Percentiles rank a stretch among this genome's conserved stretches.
Evolutionary conservation across 768 basidiomycete species (phyloP).

Genomic region (Boletus pseudopeckii): DNA sequence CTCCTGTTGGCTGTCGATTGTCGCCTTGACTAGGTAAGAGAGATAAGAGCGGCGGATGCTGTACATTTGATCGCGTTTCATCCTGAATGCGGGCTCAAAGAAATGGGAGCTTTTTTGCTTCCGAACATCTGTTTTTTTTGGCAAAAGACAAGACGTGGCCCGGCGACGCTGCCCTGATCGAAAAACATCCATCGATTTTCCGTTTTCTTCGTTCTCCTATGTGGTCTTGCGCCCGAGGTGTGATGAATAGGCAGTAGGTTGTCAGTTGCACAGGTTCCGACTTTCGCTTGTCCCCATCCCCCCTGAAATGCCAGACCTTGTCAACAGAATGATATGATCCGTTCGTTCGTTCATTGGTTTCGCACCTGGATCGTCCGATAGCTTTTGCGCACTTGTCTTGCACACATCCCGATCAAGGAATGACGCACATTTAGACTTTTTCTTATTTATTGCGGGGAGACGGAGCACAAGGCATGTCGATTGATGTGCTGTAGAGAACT

Average conservation of each 20-base stretch:
- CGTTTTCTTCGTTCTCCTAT: neutral
- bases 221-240: neutral
- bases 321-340: slow-evolving; percentile 11
- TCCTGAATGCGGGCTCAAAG: too few species aligned
- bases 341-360: neutral
- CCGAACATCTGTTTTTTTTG: neutral
- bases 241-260: neutral
- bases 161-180: neutral
- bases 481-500: neutral
- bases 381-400: too few species aligned
- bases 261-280: slow-evolving; percentile 1
- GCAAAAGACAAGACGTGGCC: too few species aligned
- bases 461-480: neutral
- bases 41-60: neutral
- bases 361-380: neutral
- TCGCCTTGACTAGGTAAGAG: neutral
- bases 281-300: neutral
- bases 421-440: neutral
- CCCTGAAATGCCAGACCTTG: neutral
- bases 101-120: too few species aligned
- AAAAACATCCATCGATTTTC: neutral
- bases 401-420: neutral
- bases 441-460: too few species aligned
- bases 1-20: neutral
- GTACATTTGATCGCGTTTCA: slow-evolving; percentile 3